phyloP scores from a whole-genome alignment of 2,329 filamentous ascomycete genomes.

The Gnomoniopsis smithogilvyi region DNA sequence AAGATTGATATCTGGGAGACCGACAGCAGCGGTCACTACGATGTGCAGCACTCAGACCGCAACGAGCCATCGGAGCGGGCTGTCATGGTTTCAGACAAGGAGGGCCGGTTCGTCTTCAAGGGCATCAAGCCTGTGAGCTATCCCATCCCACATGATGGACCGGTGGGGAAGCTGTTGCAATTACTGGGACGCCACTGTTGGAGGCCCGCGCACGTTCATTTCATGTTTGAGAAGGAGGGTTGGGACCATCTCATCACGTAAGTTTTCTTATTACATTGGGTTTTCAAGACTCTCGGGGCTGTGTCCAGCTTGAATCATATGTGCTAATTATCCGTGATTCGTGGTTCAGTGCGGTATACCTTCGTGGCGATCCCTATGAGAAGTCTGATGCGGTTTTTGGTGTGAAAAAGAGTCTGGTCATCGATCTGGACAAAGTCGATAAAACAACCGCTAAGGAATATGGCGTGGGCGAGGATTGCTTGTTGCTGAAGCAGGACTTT shows the following conservation, averaged over 20 bases:
- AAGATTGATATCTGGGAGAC: conserved; percentile 86
- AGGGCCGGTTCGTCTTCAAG: conserved; percentile 81
- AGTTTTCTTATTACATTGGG: conserved; percentile 31
- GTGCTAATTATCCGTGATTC: conserved; percentile 3
- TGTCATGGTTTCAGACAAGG: conserved; percentile 58
- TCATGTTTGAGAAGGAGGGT: conserved; percentile 80
- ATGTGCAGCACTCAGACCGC: conserved; percentile 70
- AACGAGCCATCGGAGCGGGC: conserved; percentile 68
- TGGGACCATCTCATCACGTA: conserved; percentile 83
- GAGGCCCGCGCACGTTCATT: conserved; percentile 77
- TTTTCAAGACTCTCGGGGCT: not conserved
- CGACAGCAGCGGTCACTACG: conserved; percentile 75
- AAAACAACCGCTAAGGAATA: conserved; percentile 57
- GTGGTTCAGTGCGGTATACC: conserved; percentile 64
- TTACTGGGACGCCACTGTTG: conserved; percentile 71
- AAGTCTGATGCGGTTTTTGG: conserved; percentile 83
- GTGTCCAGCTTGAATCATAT: not conserved
- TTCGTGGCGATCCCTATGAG: conserved; percentile 77
- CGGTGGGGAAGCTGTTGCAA: conserved; percentile 70
- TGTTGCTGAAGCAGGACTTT: conserved; percentile 70
- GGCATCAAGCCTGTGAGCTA: conserved; percentile 83
- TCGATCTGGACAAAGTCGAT: conserved; percentile 55
- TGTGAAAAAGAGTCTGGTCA: conserved; percentile 76
- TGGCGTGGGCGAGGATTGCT: conserved; percentile 59
- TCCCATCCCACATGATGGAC: conserved; percentile 80